Evolutionary conservation across 805 yeast species (phyloP), one percentile per base, ranked within the genome.

Genomic region (Ogataea allantospora): DNA sequence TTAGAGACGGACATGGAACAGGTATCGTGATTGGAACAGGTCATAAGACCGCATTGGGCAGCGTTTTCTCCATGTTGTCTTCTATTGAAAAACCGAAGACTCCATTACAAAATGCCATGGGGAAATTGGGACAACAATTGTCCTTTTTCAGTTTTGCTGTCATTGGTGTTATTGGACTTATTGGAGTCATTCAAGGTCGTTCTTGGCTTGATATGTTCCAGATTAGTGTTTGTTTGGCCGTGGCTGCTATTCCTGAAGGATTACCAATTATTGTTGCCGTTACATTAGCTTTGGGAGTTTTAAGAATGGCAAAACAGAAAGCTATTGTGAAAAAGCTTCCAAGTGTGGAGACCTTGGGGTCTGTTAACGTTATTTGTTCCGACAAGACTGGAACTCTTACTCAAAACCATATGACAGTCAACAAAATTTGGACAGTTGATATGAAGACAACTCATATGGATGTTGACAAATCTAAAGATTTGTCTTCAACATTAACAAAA

Each of bases 201-300:
- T 75, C 85, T 7, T 89, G 97, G 96, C 73, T 93, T 41, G 98
- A 93, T 47, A 93, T 95, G 97, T 91, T 93, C 66, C 96, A 91
- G 62, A 88, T 93, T 42, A 87, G 96, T 1, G 99, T 93, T 7
- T 88, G 97, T 2, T 71, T 93, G 46, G 99, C 99, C 3, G 99
- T 93, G 13, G 99, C 99, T 34, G 99, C 99, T 3, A 93, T 93
- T 52, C 99, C 99, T 5, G 99, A 93, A 64, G 99, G 99, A 38
- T 74, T 93, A 50, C 99, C 99, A 0, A 93, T 93, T 54, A 93
- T 93, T 60, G 99, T 93, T 27, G 91, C 99, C 5, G 99, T 93
- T 7, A 93, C 99, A 0, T 70, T 93, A 46, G 99, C 99, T 0
- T 70, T 93, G 15, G 99, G 99, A 33, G 99, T 93, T 29, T 70